These are phyloP conservation scores for Tilletia horrida DNA, from an alignment of 1,284 basidiomycete genomes.

Conservation along the genomic window DNA sequence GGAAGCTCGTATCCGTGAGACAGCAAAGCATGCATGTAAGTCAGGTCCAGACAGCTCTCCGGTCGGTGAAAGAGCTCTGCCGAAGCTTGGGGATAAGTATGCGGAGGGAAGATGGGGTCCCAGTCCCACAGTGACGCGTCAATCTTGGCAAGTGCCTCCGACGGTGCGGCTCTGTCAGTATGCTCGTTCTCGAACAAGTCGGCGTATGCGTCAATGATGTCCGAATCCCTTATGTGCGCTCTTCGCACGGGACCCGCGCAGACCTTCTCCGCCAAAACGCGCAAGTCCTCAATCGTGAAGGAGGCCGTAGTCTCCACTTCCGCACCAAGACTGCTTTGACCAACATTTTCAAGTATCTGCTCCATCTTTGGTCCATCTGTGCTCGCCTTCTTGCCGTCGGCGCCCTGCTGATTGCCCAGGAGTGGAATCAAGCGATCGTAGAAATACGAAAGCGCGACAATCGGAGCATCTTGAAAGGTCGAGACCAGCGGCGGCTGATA, in stretches of 20 bases:
- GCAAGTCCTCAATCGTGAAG: conserved; percentile 43
- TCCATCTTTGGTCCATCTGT: background rate
- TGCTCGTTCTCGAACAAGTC: conserved; percentile 56
- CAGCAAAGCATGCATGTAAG: conserved; percentile 86
- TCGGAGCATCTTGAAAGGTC: conserved; percentile 65
- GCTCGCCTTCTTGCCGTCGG: background rate
- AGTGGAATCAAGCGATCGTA: conserved; percentile 88
- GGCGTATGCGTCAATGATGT: conserved; percentile 57
- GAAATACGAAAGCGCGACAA: conserved; percentile 72
- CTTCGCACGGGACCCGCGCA: conserved; percentile 26
- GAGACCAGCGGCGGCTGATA: conserved; percentile 94
- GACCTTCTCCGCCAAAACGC: conserved; percentile 40
- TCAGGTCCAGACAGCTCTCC: conserved; percentile 92
- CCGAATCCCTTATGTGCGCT: conserved; percentile 21
- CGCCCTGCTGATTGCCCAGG: background rate
- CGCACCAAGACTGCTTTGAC: background rate
- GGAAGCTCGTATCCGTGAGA: conserved; percentile 61
- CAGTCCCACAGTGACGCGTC: conserved; percentile 22
- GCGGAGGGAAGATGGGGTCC: conserved; percentile 51
- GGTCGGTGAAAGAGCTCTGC: conserved; percentile 76
- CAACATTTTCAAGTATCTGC: background rate
- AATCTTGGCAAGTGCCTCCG: background rate
- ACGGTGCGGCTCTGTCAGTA: background rate
- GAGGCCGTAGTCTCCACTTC: conserved; percentile 25
- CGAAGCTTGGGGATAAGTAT: conserved; percentile 59